phyloP scores from a whole-genome alignment of 768 basidiomycete genomes.

The Aureoboletus auriporus region DNA sequence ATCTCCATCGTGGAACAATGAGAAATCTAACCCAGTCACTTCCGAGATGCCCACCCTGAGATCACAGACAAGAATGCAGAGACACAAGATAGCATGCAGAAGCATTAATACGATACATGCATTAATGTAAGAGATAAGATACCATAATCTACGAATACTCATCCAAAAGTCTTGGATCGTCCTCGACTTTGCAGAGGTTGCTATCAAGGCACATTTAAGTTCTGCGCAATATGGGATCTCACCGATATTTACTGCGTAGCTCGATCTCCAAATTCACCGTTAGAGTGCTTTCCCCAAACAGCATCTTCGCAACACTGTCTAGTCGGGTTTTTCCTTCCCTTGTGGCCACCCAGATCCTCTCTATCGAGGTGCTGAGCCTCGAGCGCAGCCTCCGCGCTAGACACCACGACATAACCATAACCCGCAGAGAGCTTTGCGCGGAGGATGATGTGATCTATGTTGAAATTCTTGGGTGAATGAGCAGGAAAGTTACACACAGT shows the following conservation, averaged over 20 bases:
- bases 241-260: too few species aligned
- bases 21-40: not conserved
- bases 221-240: too few species aligned
- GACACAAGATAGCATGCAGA: not conserved
- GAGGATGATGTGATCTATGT: not conserved
- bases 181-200: too few species aligned
- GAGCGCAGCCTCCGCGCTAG: not conserved
- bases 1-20: constrained; percentile 20
- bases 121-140: constrained; percentile 5
- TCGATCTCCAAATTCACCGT: too few species aligned
- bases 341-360: not conserved
- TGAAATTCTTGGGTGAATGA: not conserved
- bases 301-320: too few species aligned
- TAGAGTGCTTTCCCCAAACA: too few species aligned
- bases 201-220: too few species aligned
- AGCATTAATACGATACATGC: too few species aligned
- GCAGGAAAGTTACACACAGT: not conserved
- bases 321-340: not conserved
- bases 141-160: constrained; percentile 13
- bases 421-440: not conserved
- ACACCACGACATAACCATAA: not conserved
- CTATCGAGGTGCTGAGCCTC: not conserved
- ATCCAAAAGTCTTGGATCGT: too few species aligned
- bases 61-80: too few species aligned
- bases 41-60: constrained; percentile 3